Evolutionary conservation across 1,284 basidiomycete species (phyloP), one percentile per base, ranked within the genome.

Genomic region (Irpex lacteus): DNA sequence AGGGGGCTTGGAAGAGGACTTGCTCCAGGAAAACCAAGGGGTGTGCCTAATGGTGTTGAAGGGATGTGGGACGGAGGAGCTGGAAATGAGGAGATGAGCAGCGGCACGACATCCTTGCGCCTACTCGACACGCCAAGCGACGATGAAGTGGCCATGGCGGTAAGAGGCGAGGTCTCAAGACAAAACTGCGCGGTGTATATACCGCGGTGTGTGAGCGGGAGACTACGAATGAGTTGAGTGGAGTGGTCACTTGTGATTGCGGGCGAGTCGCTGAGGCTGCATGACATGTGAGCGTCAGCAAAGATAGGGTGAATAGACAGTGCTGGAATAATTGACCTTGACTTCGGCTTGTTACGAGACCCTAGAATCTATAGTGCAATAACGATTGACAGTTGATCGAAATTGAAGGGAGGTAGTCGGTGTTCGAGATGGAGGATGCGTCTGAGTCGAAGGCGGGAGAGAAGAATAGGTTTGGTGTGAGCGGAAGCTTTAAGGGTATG

Each of bases 41-140:
- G 65, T 37, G 63, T 55, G 38, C 18, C 53, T 66, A 71, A 19
- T 78, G 80, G 8, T 74, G 77, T 5, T 73, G 66, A 53, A 13
- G 83, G 84, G 62, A 85, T 85, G 70, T 80, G 78, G 0, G 81
- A 77, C 0, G 83, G 84, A 5, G 82, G 84, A 8, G 72, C 72
- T n/a, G 82, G 84, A 69, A 85, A 85, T 8, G 80, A 77, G 64
- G 80, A 78, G 62, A 86, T 77, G 21, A 86, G 75, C 47, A 78
- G 70, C 0, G 79, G 77, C 57, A 81, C 79, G 52, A 69, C 67
- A 44, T 69, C 34, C 19, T 61, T 63, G 63, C 67, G 74, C 58
- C 66, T 68, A 44, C 66, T 70, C 62, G 65, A 64, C 38, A 66
- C 60, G 26, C 54, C 19, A 52, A 68, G 69, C 60, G 70, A 66